Conservation (phyloP, 305 asterid species). For the Fraxinus sp. region DNA sequence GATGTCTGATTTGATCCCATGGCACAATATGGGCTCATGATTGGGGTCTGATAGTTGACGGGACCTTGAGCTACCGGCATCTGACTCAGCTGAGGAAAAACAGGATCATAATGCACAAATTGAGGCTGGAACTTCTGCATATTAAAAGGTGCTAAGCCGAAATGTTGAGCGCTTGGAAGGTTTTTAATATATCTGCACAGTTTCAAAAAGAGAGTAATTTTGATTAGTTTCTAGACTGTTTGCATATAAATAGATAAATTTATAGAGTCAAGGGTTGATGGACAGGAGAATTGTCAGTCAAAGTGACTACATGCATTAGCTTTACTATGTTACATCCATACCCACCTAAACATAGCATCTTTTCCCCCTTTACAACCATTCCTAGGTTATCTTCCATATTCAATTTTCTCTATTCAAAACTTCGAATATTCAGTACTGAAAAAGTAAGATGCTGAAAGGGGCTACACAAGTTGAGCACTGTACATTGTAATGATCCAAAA, state of each 20-base stretch:
- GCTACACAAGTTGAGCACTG: background rate
- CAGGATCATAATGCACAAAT: slow-evolving; percentile 70
- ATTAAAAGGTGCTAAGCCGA: slow-evolving; percentile 48
- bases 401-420: background rate
- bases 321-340: background rate
- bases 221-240: background rate
- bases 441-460: background rate
- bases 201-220: background rate
- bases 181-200: slow-evolving; percentile 64
- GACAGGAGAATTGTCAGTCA: background rate
- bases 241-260: background rate
- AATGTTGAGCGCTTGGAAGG: slow-evolving; percentile 51
- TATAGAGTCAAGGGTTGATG: background rate
- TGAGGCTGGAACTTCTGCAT: slow-evolving; percentile 68
- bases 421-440: background rate
- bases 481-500: background rate
- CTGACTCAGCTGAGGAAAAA: slow-evolving; percentile 60
- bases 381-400: background rate
- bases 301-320: background rate
- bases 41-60: slow-evolving; percentile 55
- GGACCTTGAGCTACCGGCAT: slow-evolving; percentile 61
- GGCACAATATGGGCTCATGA: slow-evolving; percentile 65
- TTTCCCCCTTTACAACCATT: background rate
- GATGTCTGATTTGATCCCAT: slow-evolving; percentile 64
- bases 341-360: background rate